Evolutionary conservation across 2,329 filamentous ascomycete species (phyloP), one percentile per base, ranked within the genome.

Genomic region (Blastomyces silverae): DNA sequence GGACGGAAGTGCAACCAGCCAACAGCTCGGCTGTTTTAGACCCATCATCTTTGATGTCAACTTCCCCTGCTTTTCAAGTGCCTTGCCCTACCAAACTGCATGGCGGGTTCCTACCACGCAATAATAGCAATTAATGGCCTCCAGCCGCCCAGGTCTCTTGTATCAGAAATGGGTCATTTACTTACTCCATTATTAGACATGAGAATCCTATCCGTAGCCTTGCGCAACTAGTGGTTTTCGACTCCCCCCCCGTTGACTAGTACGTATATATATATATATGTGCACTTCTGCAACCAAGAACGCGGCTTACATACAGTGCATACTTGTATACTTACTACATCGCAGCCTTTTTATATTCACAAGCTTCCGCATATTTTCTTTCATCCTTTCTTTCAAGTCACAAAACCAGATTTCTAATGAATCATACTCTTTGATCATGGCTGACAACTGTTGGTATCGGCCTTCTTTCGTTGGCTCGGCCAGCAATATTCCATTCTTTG

Each of bases 21-120:
- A 61, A 48, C 59, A 61, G 42, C 44, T 50, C 44, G 28, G 59
- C 25, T 61, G 42, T 61, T 61, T 61, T 50, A 44, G 59, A 61
- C 42, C 59, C 59, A 61, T 31, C 28, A 31, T 7, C 58, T 50
- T 61, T 4, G 8, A 31, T 25, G 15, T 11, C 39, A 58, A 25
- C 31, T 22, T 48, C 44, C 28, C 42, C 59, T 34, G 37, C 39
- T 50, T 39, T 52, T 28, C 31, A 57, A 57, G 55, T n/a, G 28
- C 17, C 20, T 61, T 52, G 59, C 42, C 25, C 22, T 25, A n/a
- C 28, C 44, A 48, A 50, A 34, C 28, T 50, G 44, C 25, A 61
- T n/a, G 59, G 44, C 59, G 59, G 59, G 59, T 37, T 61, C 42
- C 50, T 20, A 34, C 59, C 20, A 61, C 28, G 25, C 44, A 60